Conservation (phyloP, 306 rosid genomes). For the Dryas octopetala region DNA sequence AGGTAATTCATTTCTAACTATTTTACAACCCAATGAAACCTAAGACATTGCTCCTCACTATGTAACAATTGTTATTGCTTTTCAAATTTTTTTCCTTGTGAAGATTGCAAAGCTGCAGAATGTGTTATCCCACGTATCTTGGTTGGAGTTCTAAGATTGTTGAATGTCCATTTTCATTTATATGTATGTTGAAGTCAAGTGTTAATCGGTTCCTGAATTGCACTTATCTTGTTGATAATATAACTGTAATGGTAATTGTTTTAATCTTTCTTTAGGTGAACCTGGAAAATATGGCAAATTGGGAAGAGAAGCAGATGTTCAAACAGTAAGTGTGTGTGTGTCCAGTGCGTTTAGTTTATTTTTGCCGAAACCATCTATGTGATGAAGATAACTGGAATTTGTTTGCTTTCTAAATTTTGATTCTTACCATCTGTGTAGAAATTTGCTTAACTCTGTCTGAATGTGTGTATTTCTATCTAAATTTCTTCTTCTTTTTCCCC, state of each 20-base stretch:
- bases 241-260: constrained; percentile 17
- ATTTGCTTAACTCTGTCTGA: neutral
- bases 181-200: neutral
- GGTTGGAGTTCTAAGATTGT: neutral
- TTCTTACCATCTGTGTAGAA: neutral
- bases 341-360: neutral
- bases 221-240: neutral
- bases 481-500: neutral
- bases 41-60: too few relatives aligned
- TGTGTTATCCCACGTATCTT: neutral
- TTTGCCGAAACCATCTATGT: neutral
- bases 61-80: neutral
- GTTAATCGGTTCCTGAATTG: neutral
- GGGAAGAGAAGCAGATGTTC: constrained; percentile 98
- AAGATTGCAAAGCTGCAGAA: neutral
- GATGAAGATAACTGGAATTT: neutral
- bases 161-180: neutral
- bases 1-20: constrained; percentile 48
- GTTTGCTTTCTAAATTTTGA: neutral
- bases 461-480: too few relatives aligned
- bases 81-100: too few relatives aligned
- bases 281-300: constrained; percentile 81
- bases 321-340: constrained; percentile 60
- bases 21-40: constrained; percentile 4
- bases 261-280: constrained; percentile 57